These are phyloP conservation scores for Aspergillus kassunensis DNA, from an alignment of 495 filamentous ascomycete species.

Conservation along the genomic window DNA sequence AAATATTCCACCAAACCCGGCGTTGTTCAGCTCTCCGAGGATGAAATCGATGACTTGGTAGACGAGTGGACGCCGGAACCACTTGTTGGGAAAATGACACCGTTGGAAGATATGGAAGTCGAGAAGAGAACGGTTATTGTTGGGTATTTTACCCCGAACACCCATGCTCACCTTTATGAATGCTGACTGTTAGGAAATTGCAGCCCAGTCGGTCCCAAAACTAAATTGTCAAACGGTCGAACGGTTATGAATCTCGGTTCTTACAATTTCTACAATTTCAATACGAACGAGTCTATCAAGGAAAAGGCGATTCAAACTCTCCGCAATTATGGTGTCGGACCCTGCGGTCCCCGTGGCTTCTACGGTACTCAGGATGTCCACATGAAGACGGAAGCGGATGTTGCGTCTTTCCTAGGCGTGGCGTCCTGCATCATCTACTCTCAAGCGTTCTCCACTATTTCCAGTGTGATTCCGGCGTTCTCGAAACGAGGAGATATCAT, in stretches of 20 bases:
- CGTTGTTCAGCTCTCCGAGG: conserved; percentile 82
- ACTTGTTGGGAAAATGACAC: conserved; percentile 66
- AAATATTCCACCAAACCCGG: conserved; percentile 87
- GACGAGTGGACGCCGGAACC: conserved; percentile 97
- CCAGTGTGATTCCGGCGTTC: conserved; percentile 90
- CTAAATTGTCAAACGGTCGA: conserved; percentile 82
- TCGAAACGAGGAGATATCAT: conserved; percentile 97
- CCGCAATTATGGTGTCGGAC: conserved; percentile 91
- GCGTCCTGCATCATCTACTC: conserved; percentile 90
- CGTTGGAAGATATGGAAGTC: conserved; percentile 73
- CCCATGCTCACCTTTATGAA: background rate
- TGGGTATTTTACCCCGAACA: conserved; percentile 54
- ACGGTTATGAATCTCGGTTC: conserved; percentile 89
- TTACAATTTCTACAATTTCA: conserved; percentile 96
- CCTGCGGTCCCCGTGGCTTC: conserved; percentile 94
- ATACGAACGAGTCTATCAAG: conserved; percentile 84
- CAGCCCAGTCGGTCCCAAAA: conserved; percentile 85
- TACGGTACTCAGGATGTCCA: conserved; percentile 99
- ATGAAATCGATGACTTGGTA: conserved; percentile 96
- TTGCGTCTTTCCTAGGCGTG: conserved; percentile 81
- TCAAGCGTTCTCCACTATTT: conserved; percentile 92
- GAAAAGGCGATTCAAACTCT: conserved; percentile 92
- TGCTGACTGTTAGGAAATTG: background rate
- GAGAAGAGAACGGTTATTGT: conserved; percentile 84
- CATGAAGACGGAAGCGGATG: conserved; percentile 92